Evolutionary conservation across 192 early-diverging fungal species (phyloP).

Genomic region (Coemansia biformis): DNA sequence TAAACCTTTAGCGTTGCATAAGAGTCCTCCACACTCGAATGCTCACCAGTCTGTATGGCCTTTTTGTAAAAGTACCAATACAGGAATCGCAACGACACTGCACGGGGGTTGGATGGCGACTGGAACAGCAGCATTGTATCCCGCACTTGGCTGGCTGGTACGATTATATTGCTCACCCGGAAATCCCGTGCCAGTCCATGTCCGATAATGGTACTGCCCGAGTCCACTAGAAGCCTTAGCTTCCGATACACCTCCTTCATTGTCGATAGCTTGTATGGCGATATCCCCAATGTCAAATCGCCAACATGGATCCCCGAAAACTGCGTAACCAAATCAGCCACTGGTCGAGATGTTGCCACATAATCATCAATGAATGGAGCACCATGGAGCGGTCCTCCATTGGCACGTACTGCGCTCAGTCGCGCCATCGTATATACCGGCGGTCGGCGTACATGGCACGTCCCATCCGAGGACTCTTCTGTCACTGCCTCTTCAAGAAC

Average conservation of each 20-base stretch:
- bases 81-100: slow-evolving; percentile 81
- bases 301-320: slow-evolving; percentile 90
- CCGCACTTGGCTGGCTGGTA: slow-evolving; percentile 79
- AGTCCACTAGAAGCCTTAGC: slow-evolving; percentile 82
- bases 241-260: slow-evolving; percentile 93
- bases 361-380: slow-evolving; percentile 97
- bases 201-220: slow-evolving; percentile 88
- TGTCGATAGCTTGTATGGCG: slow-evolving; percentile 76
- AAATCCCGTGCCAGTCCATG: slow-evolving; percentile 96
- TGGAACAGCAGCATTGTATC: slow-evolving; percentile 95
- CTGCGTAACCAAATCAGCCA: slow-evolving; percentile 89
- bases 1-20: slow-evolving; percentile 78
- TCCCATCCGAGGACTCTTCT: slow-evolving; percentile 90
- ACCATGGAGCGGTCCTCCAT: slow-evolving; percentile 61
- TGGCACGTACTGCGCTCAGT: slow-evolving; percentile 83
- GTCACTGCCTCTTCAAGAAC: slow-evolving; percentile 78
- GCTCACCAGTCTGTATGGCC: slow-evolving; percentile 83
- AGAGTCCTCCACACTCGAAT: slow-evolving; percentile 94
- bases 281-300: slow-evolving; percentile 70
- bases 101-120: slow-evolving; percentile 21
- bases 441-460: slow-evolving; percentile 74
- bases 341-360: slow-evolving; percentile 73
- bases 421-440: slow-evolving; percentile 78
- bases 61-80: slow-evolving; percentile 80
- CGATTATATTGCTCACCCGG: slow-evolving; percentile 85